Evolutionary conservation across 1,284 basidiomycete genomes (phyloP).

Genomic region (Cutaneotrichosporon curvatum): DNA sequence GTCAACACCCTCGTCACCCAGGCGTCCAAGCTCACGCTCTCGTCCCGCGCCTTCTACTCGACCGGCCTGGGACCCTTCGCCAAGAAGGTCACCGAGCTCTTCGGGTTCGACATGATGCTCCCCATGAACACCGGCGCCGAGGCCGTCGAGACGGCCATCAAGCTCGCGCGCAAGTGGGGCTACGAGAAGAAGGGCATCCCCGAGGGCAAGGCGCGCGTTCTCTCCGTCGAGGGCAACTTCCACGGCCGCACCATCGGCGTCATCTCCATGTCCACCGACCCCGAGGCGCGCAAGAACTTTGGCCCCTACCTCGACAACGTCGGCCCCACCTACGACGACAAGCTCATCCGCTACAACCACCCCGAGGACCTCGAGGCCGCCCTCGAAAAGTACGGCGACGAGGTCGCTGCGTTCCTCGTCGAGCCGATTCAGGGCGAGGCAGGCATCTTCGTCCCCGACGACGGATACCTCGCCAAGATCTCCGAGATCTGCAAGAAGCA

Average conservation of each 20-base stretch:
- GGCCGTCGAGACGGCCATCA: slow-evolving; percentile 81
- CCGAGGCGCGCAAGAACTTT: slow-evolving; percentile 77
- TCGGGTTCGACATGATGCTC: slow-evolving; percentile 90
- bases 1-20: slow-evolving; percentile 75
- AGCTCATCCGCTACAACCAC: slow-evolving; percentile 70
- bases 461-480: slow-evolving; percentile 73
- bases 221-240: slow-evolving; percentile 86
- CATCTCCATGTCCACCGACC: slow-evolving; percentile 92
- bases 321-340: slow-evolving; percentile 58
- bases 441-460: slow-evolving; percentile 86
- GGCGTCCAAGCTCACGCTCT: slow-evolving; percentile 83
- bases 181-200: slow-evolving; percentile 79
- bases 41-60: slow-evolving; percentile 95
- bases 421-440: slow-evolving; percentile 99
- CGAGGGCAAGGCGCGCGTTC: slow-evolving; percentile 77
- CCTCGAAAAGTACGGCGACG: slow-evolving; percentile 70
- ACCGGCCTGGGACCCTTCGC: slow-evolving; percentile 84
- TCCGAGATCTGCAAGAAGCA: slow-evolving; percentile 83
- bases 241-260: slow-evolving; percentile 89
- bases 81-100: slow-evolving; percentile 72
- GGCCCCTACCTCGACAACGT: slow-evolving; percentile 84
- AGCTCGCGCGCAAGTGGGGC: slow-evolving; percentile 82
- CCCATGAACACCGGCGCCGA: slow-evolving; percentile 99
- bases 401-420: slow-evolving; percentile 86
- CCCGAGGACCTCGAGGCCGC: slow-evolving; percentile 75